Evolutionary conservation across 148 eudicot species (phyloP).

Genomic region (Pharnaceum exiguum): DNA sequence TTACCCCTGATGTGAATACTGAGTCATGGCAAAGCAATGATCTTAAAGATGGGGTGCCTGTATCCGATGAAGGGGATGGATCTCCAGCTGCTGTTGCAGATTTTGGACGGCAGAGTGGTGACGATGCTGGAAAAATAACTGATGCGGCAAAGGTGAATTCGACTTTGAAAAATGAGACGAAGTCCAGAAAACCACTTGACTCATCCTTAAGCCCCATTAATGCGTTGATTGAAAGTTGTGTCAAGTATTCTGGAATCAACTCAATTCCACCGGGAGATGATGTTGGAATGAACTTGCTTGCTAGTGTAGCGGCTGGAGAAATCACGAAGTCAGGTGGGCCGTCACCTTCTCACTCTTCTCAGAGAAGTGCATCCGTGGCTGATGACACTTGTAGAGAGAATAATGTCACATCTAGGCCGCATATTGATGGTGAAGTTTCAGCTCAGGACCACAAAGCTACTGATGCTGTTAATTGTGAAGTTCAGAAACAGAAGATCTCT

Average conservation of each 20-base stretch:
- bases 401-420: constrained; percentile 15
- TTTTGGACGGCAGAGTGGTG: constrained; percentile 18
- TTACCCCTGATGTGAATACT: constrained; percentile 26
- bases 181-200: constrained; percentile 40
- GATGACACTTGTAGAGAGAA: constrained; percentile 18
- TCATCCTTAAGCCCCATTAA: constrained; percentile 73
- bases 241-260: constrained; percentile 60
- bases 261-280: constrained; percentile 57
- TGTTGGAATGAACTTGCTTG: constrained; percentile 89
- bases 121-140: constrained; percentile 19
- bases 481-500: no score
- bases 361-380: constrained; percentile 26
- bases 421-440: constrained; percentile 13
- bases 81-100: constrained; percentile 26
- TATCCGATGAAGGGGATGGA: constrained; percentile 35
- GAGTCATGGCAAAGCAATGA: constrained; percentile 34
- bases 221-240: constrained; percentile 91
- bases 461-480: constrained; percentile 20
- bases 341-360: constrained; percentile 49
- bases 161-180: constrained; percentile 22
- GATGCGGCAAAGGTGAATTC: constrained; percentile 24
- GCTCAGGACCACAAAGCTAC: neutral
- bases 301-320: constrained; percentile 94
- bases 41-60: constrained; percentile 26
- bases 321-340: constrained; percentile 40